A percentile compares a stretch with the other conserved stretches of the same genome.
phyloP scores from a whole-genome alignment of 768 basidiomycete species.

The Floccularia luteovirens region DNA sequence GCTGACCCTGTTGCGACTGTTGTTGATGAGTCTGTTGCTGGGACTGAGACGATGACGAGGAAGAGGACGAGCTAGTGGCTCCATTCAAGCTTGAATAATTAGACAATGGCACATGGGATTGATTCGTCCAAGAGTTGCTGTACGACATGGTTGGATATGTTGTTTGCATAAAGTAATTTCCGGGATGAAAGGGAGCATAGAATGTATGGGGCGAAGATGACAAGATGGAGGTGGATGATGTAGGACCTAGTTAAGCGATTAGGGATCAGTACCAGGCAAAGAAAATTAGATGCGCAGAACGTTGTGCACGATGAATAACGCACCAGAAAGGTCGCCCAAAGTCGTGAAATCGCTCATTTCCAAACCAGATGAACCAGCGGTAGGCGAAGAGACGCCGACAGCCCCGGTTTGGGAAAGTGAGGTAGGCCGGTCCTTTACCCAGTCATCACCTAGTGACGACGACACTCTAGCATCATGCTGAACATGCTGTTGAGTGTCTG shows the following conservation, averaged over 20 bases:
- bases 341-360: constrained; percentile 36
- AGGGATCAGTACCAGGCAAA: background rate
- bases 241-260: constrained; percentile 11
- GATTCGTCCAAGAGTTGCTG: constrained; percentile 39
- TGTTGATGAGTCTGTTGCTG: constrained; percentile 14
- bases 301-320: constrained; percentile 7
- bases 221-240: constrained; percentile 28
- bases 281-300: background rate
- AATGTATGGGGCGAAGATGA: constrained; percentile 31
- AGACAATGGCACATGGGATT: constrained; percentile 50
- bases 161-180: constrained; percentile 33
- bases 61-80: constrained; percentile 49
- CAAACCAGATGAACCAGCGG: constrained; percentile 17
- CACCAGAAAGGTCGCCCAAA: constrained; percentile 34
- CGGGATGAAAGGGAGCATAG: constrained; percentile 29
- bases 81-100: constrained; percentile 75
- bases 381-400: constrained; percentile 11
- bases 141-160: constrained; percentile 51
- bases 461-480: constrained; percentile 17
- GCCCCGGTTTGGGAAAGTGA: constrained; percentile 12
- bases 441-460: constrained; percentile 28
- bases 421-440: constrained; percentile 35
- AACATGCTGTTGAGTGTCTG: constrained; percentile 22
- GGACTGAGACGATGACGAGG: constrained; percentile 18
- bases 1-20: constrained; percentile 13